A percentile compares a stretch with the other conserved stretches of the same genome.
Conservation (phyloP, 139 green algal species). For the Coelastrella sp. region DNA sequence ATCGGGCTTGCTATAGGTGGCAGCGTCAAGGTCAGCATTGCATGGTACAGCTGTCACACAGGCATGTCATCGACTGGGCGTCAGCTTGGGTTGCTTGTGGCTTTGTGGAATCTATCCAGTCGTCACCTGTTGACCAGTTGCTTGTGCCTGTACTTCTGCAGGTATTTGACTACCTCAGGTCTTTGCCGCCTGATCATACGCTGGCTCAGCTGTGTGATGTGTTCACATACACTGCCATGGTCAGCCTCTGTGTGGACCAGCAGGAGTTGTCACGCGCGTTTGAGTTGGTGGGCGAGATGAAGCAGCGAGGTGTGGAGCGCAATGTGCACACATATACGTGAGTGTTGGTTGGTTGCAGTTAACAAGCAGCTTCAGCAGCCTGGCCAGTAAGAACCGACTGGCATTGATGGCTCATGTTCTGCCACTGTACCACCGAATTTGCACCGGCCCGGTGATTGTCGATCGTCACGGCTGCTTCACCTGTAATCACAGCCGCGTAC, state of each 20-base stretch:
- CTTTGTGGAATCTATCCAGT: too few relatives aligned
- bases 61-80: too few relatives aligned
- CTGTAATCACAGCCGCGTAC: too few relatives aligned
- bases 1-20: too few relatives aligned
- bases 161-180: conserved; percentile 80
- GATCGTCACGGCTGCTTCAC: too few relatives aligned
- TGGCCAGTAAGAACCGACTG: neutral
- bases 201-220: conserved; percentile 70
- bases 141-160: conserved; percentile 40
- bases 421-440: too few relatives aligned
- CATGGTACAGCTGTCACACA: too few relatives aligned
- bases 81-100: too few relatives aligned
- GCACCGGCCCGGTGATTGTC: neutral
- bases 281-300: conserved; percentile 78
- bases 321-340: conserved; percentile 90
- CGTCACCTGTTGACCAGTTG: neutral
- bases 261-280: conserved; percentile 69
- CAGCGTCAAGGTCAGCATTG: too few relatives aligned
- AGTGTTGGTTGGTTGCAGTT: neutral
- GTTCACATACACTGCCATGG: conserved; percentile 82
- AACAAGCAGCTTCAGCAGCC: neutral
- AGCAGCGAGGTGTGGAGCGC: conserved; percentile 63
- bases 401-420: too few relatives aligned
- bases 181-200: conserved; percentile 52
- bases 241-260: conserved; percentile 78